These are phyloP conservation scores for Penicillium thymicola DNA, from an alignment of 2,329 filamentous ascomycete species.

Conservation along the genomic window DNA sequence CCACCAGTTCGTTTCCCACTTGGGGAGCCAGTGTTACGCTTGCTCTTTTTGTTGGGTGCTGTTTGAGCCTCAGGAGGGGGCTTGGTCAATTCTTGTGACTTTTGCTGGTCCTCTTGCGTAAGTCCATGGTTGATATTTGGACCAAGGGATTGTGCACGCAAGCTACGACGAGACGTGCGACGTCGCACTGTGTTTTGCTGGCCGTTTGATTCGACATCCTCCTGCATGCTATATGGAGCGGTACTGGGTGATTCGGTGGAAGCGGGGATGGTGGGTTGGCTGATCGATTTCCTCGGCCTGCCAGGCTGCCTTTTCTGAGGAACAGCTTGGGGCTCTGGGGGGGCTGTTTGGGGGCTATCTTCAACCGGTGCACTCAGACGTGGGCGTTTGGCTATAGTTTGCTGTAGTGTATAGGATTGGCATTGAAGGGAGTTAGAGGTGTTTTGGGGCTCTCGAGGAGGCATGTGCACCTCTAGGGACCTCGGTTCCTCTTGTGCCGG, in stretches of 20 bases:
- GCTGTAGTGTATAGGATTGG: background rate
- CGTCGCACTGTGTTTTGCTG: conserved; percentile 2
- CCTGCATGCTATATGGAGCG: conserved; percentile 9
- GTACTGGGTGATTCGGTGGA: conserved; percentile 12
- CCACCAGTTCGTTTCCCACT: background rate
- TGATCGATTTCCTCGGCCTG: conserved; percentile 31
- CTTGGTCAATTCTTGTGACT: background rate
- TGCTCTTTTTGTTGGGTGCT: conserved; percentile 6
- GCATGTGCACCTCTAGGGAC: conserved; percentile 10
- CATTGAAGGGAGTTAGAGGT: background rate
- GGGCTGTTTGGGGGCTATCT: background rate
- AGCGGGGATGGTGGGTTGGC: conserved; percentile 14
- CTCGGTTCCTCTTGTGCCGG: background rate
- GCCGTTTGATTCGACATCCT: background rate
- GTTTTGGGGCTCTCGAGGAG: background rate
- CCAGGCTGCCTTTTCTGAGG: conserved; percentile 21
- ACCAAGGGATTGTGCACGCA: conserved; percentile 9
- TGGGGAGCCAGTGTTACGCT: background rate
- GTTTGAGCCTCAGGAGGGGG: background rate
- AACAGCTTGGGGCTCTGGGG: background rate
- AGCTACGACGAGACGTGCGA: conserved; percentile 16
- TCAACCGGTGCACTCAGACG: conserved; percentile 23
- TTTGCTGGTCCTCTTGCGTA: background rate
- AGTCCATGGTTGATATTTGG: background rate
- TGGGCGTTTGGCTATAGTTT: conserved; percentile 30